Percentiles rank a stretch among this genome's conserved stretches.
Conservation (phyloP, 225 moss, liverwort and hornwort genomes). For the Marchantia paleacea region DNA sequence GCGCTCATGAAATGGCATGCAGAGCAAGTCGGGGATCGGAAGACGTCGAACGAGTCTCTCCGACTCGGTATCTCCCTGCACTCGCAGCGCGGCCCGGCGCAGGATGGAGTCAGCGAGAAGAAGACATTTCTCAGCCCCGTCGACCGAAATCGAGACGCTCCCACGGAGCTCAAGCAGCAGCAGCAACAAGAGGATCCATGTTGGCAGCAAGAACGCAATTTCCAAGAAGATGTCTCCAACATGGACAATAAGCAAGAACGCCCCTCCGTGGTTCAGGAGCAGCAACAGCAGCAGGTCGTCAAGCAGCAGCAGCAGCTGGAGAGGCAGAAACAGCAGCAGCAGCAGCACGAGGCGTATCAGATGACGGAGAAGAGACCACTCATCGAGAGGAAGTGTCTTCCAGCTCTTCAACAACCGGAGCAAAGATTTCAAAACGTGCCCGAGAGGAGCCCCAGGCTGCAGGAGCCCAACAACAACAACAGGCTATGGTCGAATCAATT, state of each 20-base stretch:
- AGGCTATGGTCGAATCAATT: constrained; percentile 15
- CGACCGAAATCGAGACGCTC: constrained; percentile 14
- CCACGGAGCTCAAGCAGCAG: neutral
- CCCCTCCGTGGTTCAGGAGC: neutral
- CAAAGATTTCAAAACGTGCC: constrained; percentile 17
- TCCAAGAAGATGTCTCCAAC: constrained; percentile 20
- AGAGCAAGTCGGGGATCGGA: constrained; percentile 17
- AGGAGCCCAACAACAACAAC: constrained; percentile 13
- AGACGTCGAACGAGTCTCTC: constrained; percentile 14
- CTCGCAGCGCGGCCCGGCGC: neutral
- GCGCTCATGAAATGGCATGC: constrained; percentile 28
- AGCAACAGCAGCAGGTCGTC: neutral
- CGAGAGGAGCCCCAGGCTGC: constrained; percentile 33
- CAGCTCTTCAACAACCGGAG: neutral
- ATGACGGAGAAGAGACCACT: constrained; percentile 21
- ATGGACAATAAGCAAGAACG: constrained; percentile 16
- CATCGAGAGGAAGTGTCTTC: constrained; percentile 17
- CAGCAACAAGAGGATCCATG: neutral
- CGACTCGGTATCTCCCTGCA: constrained; percentile 18
- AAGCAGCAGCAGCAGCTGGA: neutral
- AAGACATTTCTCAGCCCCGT: constrained; percentile 7
- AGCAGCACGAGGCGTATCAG: constrained; percentile 12
- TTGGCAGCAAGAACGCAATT: neutral
- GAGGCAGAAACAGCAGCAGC: neutral
- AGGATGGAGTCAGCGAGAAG: constrained; percentile 22